phyloP scores from a whole-genome alignment of 208 protist species.

The Wallacemonas sp. region DNA sequence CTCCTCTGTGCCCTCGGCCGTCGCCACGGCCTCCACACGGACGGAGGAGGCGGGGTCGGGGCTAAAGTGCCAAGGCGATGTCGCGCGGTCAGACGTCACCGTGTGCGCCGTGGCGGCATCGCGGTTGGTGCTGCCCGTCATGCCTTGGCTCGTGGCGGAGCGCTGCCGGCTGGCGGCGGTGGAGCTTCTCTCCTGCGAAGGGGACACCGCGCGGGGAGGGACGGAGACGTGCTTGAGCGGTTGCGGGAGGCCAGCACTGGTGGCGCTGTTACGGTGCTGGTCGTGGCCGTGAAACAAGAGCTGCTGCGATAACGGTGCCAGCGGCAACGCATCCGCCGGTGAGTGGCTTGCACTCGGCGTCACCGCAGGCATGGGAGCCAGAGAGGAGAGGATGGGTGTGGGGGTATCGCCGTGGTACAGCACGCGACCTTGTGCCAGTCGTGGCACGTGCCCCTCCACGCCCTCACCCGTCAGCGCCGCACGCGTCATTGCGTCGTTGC shows the following conservation, averaged over 20 bases:
- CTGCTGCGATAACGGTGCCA: neutral
- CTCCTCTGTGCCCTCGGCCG: neutral
- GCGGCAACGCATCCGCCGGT: neutral
- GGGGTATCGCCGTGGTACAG: slow-evolving; percentile 6
- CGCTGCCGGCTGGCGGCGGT: neutral
- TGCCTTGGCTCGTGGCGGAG: slow-evolving; percentile 2
- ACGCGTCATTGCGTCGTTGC: neutral
- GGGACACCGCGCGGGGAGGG: neutral
- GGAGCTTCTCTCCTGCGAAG: neutral
- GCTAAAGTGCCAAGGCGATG: neutral
- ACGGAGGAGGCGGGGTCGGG: too few relatives aligned
- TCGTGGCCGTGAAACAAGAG: too few relatives aligned
- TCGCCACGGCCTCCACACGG: too few relatives aligned
- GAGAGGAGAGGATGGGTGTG: slow-evolving; percentile 1
- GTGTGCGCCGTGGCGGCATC: neutral
- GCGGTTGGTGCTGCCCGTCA: slow-evolving; percentile 5
- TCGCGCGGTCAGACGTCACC: neutral
- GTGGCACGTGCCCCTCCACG: neutral
- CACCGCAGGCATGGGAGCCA: neutral
- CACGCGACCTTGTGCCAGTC: neutral
- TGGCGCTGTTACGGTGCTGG: too few relatives aligned
- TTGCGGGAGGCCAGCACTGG: too few relatives aligned
- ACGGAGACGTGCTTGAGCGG: too few relatives aligned
- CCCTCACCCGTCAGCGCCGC: neutral
- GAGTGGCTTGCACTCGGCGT: neutral